These are phyloP conservation scores for Ciborinia camelliae DNA, from an alignment of 2,329 filamentous ascomycete genomes.

Conservation along the genomic window DNA sequence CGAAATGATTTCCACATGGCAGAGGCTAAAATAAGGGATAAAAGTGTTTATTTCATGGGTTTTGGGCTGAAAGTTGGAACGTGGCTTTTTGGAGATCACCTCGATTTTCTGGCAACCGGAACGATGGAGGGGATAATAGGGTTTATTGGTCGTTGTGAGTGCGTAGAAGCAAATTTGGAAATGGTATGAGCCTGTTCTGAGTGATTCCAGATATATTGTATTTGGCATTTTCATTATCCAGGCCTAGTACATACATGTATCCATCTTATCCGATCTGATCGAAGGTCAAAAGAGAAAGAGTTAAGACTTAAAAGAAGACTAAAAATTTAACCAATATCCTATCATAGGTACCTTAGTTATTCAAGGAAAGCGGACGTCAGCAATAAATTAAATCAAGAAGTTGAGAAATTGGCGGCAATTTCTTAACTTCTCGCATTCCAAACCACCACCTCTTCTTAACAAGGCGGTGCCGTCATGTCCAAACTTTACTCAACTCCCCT, in stretches of 20 bases:
- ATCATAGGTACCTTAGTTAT: not conserved
- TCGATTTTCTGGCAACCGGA: no score
- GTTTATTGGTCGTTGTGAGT: slow-evolving; percentile 44
- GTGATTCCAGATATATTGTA: slow-evolving; percentile 43
- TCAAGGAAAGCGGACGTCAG: slow-evolving; percentile 10
- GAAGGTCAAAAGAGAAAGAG: not conserved
- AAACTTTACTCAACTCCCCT: not conserved
- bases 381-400: not conserved
- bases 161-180: slow-evolving; percentile 43
- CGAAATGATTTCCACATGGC: no score
- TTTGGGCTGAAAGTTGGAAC: no score
- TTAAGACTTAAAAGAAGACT: not conserved
- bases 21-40: no score
- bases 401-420: slow-evolving; percentile 5
- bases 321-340: not conserved
- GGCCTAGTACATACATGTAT: slow-evolving; percentile 1
- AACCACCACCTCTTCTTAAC: not conserved
- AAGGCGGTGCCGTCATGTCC: not conserved
- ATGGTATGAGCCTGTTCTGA: slow-evolving; percentile 42
- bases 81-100: slow-evolving; percentile 47
- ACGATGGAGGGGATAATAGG: slow-evolving; percentile 47
- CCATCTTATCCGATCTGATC: not conserved
- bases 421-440: not conserved
- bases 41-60: no score
- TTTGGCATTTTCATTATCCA: slow-evolving; percentile 39